Base-by-base conservation (phyloP, 176 grass and related monocot species). In the Oryza brachyantha region DNA sequence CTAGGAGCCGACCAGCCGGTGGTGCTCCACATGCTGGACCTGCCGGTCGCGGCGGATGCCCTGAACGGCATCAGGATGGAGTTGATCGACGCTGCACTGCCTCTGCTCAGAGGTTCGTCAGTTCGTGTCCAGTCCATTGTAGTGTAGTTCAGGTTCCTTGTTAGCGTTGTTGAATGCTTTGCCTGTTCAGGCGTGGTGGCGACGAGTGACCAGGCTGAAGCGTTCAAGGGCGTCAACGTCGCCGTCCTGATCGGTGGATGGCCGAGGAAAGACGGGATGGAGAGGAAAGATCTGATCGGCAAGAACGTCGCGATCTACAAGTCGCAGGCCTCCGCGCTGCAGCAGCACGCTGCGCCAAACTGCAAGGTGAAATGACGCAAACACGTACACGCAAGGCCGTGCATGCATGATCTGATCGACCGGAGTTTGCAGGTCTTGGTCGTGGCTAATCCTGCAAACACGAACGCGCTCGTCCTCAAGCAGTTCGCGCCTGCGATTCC, bases 401-500 rank as follows among this genome's bases (percentile, higher is more conserved):
- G 13, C 42, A 13, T 14, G 8, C 46, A 19, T 9, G 50, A 54
- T 54, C 50, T 54, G 35, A 36, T 36, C 7, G 19, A 36, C 19
- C 19, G 19, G 24, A 11, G 0, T 29, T 26, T 70, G 58, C 81
- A 97, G 93, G 86, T 93, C 34, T 66, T 97, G 43, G 90, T 97
- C 34, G 88, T 97, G 58, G 93, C 93, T 1, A 97, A 97, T 68
- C 90, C 93, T 28, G 93, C 93, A 4, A 93, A 97, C 84, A 97
- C 90, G 1, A 97, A 93, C 74, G 93, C 93, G 1, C 83, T 88
- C 5, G 74, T 97, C 60, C 73, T 97, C 1, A 93, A 97, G 78
- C 80, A 91, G 79, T 91, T 85, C 36, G 88, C 88, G 16, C 64
- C 83, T 0, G 80, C 63, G 21, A 88, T 97, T 66, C 85, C 88